Evolutionary conservation across 73 alveolate genomes (phyloP).

Genomic region (Paramecium pentaurelia): DNA sequence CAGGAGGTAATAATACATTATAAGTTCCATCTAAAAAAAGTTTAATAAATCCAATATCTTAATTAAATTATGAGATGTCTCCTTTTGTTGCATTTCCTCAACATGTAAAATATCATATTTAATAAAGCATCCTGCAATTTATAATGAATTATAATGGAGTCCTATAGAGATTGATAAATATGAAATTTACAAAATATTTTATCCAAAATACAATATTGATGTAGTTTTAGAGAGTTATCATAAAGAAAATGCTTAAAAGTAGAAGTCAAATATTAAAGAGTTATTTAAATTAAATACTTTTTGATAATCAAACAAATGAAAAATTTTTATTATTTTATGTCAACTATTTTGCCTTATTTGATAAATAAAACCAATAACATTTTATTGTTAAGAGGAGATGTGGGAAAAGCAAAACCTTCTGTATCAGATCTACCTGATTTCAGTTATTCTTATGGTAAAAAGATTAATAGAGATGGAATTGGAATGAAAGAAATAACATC

Average conservation of each 20-base stretch:
- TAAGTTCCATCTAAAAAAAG: not conserved
- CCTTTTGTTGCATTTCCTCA: not conserved
- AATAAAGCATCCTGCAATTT: not conserved
- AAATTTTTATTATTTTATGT: not conserved
- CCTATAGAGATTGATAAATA: not conserved
- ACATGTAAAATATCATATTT: not conserved
- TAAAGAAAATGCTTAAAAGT: not conserved
- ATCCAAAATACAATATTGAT: not conserved
- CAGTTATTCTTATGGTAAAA: conserved; percentile 59
- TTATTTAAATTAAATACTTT: not conserved
- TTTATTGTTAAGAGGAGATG: conserved; percentile 61
- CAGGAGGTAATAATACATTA: not conserved
- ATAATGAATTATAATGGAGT: not conserved
- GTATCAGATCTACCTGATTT: conserved; percentile 46
- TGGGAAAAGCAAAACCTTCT: conserved; percentile 59
- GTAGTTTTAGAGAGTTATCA: not conserved
- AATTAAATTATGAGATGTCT: not conserved
- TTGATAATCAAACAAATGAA: not conserved
- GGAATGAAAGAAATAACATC: conserved; percentile 49
- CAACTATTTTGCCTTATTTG: conserved; percentile 44
- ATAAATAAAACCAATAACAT: conserved; percentile 46
- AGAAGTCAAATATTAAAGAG: not conserved
- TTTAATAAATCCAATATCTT: not conserved
- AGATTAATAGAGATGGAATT: conserved; percentile 58
- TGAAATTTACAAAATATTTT: not conserved